Evolutionary conservation across 495 filamentous ascomycete genomes (phyloP), one percentile per base, ranked within the genome.

Genomic region (Penicillium diatomitis): DNA sequence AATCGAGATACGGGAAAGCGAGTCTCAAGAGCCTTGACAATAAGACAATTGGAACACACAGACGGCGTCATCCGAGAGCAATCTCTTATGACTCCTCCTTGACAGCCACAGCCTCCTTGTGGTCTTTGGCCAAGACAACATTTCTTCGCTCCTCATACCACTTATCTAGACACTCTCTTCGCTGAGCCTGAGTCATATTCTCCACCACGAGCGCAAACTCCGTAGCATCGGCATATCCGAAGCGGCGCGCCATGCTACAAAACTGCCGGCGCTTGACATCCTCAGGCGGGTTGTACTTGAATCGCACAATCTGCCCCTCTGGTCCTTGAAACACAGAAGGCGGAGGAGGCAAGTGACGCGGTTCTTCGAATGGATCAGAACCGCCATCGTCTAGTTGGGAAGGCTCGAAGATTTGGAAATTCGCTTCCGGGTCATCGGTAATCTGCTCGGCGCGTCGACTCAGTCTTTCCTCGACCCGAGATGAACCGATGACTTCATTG

Each of bases 151-250:
- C 65, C 32, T 60, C 53, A 69, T 98, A 96, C 75, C 95, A 97
- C 35, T 65, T 70, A 45, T 95, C 88, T 49, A 98, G 72, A 64
- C 81, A 88, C 44, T 82, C 79, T 56, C 86, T 74, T 60, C 92
- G 63, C 68, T 94, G 78, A 57, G 83, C 87, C 69, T 90, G 88
- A 49, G 88, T 95, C 90, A 88, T 92, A 29, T 85, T 80, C 67
- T 98, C 92, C 8, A 98, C 92, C 6, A 89, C 85, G 39, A 96
- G 75, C 40, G 90, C 94, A 77, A 98, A 98, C 54, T 95, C 87
- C 5, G 80, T 85, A 5, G 81, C 82, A 68, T 80, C 81, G 5
- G 72, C 63, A 62, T 88, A 95, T 36, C 88, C 88, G 66, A 89
- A 86, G 38, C 75, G 75, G 58, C 74, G 75, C 6, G 89, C 88